Evolutionary conservation across 257 asterid species (phyloP).

Genomic region (Solanum paucissectum): DNA sequence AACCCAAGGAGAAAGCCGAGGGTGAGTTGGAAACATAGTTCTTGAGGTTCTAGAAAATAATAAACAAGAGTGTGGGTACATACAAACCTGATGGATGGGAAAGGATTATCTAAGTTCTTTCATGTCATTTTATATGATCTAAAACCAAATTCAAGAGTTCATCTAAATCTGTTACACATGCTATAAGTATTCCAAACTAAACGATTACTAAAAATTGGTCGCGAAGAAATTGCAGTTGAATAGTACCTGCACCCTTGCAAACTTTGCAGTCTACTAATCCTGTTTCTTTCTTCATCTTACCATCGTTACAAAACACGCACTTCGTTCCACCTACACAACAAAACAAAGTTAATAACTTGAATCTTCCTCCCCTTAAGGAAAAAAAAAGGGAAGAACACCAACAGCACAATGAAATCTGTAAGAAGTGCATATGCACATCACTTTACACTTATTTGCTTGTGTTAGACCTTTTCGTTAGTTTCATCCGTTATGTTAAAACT

Average conservation of each 20-base stretch:
- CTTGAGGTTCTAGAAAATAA: not conserved
- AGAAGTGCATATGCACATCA: not conserved
- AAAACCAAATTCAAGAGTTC: not conserved
- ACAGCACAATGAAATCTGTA: not conserved
- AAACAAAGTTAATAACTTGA: not conserved
- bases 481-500: not conserved
- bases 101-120: not conserved
- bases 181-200: not conserved
- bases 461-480: not conserved
- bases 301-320: slow-evolving; percentile 82
- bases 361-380: not conserved
- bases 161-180: not conserved
- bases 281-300: slow-evolving; percentile 76
- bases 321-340: slow-evolving; percentile 74
- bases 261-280: slow-evolving; percentile 81
- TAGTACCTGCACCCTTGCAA: slow-evolving; percentile 91
- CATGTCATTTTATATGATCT: not conserved
- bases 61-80: not conserved
- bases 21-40: not conserved
- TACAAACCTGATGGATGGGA: not conserved
- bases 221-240: not conserved
- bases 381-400: not conserved
- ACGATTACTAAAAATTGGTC: not conserved
- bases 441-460: not conserved
- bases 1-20: not conserved